Conservation (phyloP, 2,329 filamentous ascomycete genomes). For the Cladosporium colombiae region DNA sequence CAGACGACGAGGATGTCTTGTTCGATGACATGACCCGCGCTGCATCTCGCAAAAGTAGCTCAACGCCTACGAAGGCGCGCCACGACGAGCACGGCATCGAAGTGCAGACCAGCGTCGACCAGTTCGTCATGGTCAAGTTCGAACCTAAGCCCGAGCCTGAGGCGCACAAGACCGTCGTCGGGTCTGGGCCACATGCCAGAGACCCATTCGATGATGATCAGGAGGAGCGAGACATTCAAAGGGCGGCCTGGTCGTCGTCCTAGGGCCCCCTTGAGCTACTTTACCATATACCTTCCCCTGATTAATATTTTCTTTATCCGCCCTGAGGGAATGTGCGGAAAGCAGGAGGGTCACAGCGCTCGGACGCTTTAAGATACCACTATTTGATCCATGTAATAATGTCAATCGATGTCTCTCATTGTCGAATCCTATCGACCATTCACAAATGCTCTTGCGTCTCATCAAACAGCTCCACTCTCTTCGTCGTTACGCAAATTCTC, state of each 20-base stretch:
- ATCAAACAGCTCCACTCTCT: neutral
- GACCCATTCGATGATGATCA: conserved; percentile 13
- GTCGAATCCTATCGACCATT: neutral
- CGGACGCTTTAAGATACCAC: conserved; percentile 5
- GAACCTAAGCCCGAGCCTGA: neutral
- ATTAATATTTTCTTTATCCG: neutral
- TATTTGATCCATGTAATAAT: neutral
- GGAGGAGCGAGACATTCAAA: conserved; percentile 14
- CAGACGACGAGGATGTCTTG: conserved; percentile 9
- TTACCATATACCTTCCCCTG: neutral
- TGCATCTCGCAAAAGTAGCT: neutral
- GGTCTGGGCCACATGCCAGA: neutral
- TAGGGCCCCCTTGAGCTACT: neutral
- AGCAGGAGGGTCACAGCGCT: neutral
- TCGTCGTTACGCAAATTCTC: neutral
- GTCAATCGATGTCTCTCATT: neutral
- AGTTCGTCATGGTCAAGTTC: neutral
- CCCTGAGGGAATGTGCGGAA: neutral
- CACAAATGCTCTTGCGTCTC: neutral
- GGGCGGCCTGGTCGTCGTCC: conserved; percentile 14
- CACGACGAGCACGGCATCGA: conserved; percentile 6
- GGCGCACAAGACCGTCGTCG: conserved; percentile 11
- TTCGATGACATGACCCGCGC: conserved; percentile 2
- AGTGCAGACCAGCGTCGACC: conserved; percentile 9
- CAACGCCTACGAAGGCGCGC: neutral